Base-by-base conservation (phyloP, 78 protist species). In the Dictyostelium intermedium region DNA sequence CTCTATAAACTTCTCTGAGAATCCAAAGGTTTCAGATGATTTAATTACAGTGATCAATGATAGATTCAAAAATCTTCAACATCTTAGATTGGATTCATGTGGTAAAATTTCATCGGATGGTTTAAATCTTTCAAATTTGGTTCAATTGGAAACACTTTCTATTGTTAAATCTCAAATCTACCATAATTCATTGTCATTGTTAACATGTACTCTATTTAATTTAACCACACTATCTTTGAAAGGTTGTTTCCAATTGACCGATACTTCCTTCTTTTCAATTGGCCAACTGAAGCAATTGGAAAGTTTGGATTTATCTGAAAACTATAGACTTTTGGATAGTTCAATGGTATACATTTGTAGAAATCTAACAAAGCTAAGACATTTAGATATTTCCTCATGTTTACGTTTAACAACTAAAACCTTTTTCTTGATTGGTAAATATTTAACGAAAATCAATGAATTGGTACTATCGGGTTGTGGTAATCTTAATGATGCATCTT, bases 331-430 rank as follows among this genome's bases (percentile, higher is more conserved):
- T 1, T 69, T 89, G 7, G 94, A 89, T 81, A 69, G 34, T 13
- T 69, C 94, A 18, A 89, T 89, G 94, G 53, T 45, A 18, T 45
- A 61, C 2, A 89, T 89, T n/a, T 89, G 94, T 69, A 89, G 82
- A 41, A 35, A 34, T 32, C 16, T 89, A n/a, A 18, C 14, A 10
- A 53, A 80, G 0, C 18, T 89, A 35, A 78, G 81, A 35, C 50
- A 66, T 45, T 18, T 89, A 27, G 87, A 89, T 50, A 69, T 89
- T 41, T 80, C 94, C 4, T 66, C 37, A n/a, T 89, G 94, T 69
- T 8, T 89, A 35, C 43, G 87, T 32, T 27, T 56, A 66, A 76
- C 94, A n/a, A 89, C 94, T 4, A 89, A 89, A 80, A 35, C 87
- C 47, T 89, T 81, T 32, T 80, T 89, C 16, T 16, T 69, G 2